Conservation (phyloP, 495 filamentous ascomycete species). For the Hypomontagnella monticulosa region DNA sequence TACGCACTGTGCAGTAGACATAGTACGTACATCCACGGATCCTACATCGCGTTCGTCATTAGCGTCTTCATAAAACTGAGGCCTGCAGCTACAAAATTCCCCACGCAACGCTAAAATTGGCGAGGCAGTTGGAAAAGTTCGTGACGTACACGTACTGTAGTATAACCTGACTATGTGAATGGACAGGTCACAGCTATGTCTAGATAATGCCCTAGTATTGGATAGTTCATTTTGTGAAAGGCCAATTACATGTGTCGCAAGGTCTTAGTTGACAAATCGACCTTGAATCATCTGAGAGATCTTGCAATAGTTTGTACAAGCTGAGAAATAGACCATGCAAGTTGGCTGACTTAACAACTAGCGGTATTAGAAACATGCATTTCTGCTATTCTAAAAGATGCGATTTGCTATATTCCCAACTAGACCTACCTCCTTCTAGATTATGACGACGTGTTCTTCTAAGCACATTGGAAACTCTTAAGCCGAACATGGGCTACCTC, state of each 20-base stretch:
- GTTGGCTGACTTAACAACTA: conserved; percentile 19
- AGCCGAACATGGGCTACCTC: too few relatives aligned
- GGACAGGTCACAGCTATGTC: too few relatives aligned
- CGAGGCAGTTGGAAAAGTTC: not conserved
- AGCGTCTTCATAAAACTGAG: conserved; percentile 38
- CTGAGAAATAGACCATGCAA: conserved; percentile 16
- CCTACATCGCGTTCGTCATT: conserved; percentile 35
- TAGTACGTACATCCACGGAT: not conserved
- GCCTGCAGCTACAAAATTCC: conserved; percentile 27
- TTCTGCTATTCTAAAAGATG: conserved; percentile 10
- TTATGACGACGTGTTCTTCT: conserved; percentile 10
- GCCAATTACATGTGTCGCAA: too few relatives aligned
- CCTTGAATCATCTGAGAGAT: not conserved
- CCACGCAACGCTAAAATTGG: conserved; percentile 10
- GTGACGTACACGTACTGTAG: conserved; percentile 19
- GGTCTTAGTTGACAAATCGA: not conserved
- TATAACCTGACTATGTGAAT: not conserved
- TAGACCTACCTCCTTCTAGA: conserved; percentile 13
- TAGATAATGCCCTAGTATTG: too few relatives aligned
- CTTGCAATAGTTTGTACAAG: conserved; percentile 3
- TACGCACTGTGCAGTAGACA: conserved; percentile 30
- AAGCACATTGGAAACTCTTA: too few relatives aligned
- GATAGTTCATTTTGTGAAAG: too few relatives aligned
- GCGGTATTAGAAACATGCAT: conserved; percentile 28
- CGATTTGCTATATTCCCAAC: conserved; percentile 16